A percentile compares a stretch with the other conserved stretches of the same genome.
Conservation (phyloP, 306 rosid species). For the Acmispon strigosus region DNA sequence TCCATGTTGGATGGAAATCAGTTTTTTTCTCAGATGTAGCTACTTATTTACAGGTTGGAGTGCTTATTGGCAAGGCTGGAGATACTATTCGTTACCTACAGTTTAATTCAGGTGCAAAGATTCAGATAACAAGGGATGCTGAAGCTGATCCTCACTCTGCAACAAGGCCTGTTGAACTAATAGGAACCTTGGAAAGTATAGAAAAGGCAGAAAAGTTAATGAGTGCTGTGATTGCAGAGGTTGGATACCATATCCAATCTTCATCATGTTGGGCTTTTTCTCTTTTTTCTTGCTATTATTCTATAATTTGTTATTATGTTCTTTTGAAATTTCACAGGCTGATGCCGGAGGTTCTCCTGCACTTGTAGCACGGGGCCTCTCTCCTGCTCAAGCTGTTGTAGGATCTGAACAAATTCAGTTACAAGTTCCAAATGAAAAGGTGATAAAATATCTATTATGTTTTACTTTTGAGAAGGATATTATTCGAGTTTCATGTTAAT, state of each 20-base stretch:
- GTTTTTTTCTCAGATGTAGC: neutral
- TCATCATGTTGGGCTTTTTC: neutral
- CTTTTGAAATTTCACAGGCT: constrained; percentile 53
- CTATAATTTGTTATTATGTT: neutral
- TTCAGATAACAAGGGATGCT: constrained; percentile 88
- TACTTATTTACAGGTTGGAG: constrained; percentile 73
- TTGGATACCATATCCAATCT: neutral
- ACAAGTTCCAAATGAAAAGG: constrained; percentile 97
- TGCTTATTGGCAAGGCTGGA: constrained; percentile 97
- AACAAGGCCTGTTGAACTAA: constrained; percentile 77
- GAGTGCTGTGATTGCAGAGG: constrained; percentile 93
- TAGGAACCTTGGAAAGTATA: constrained; percentile 73
- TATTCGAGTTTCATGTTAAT: neutral
- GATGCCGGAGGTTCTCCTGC: constrained; percentile 99
- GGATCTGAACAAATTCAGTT: constrained; percentile 95
- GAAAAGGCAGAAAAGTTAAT: constrained; percentile 87
- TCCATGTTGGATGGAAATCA: neutral
- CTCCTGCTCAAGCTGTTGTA: constrained; percentile 57
- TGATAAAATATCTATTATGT: constrained; percentile 11
- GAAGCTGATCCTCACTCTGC: constrained; percentile 65
- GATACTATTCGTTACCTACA: constrained; percentile 88
- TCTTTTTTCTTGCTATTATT: neutral
- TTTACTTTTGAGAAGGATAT: neutral
- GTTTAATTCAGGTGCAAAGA: constrained; percentile 90
- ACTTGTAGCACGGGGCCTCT: constrained; percentile 85